phyloP scores from a whole-genome alignment of 2,329 filamentous ascomycete genomes.

The Myriosclerotinia duriaeana region DNA sequence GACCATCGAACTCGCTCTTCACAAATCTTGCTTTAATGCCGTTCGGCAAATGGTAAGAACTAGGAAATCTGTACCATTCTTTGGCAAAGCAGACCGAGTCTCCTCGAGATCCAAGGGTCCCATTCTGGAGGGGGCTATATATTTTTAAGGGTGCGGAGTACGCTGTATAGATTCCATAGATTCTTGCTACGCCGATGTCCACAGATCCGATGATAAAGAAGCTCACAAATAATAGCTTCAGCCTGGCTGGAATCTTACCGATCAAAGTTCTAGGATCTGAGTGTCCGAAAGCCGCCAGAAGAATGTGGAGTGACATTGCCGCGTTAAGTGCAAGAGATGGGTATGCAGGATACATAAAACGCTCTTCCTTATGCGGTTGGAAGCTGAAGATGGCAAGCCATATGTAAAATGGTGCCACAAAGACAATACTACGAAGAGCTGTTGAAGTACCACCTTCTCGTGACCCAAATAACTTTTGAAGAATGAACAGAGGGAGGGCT shows the following conservation, averaged over 20 bases:
- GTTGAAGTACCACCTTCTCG: slow-evolving; percentile 62
- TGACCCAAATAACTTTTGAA: slow-evolving; percentile 65
- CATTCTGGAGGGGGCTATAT: slow-evolving; percentile 62
- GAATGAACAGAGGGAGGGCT: slow-evolving; percentile 70
- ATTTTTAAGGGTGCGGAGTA: slow-evolving; percentile 79
- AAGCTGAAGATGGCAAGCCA: slow-evolving; percentile 90
- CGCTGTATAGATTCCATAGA: slow-evolving; percentile 72
- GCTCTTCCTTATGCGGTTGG: slow-evolving; percentile 95
- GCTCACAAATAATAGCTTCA: slow-evolving; percentile 69
- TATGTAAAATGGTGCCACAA: slow-evolving; percentile 84
- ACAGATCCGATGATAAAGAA: slow-evolving; percentile 62
- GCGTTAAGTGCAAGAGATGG: slow-evolving; percentile 88
- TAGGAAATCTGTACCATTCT: slow-evolving; percentile 98
- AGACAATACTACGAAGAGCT: slow-evolving; percentile 72
- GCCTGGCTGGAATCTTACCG: slow-evolving; percentile 68
- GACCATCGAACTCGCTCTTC: slow-evolving; percentile 82
- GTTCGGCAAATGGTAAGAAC: slow-evolving; percentile 85
- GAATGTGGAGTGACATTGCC: slow-evolving; percentile 77
- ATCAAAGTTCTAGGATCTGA: slow-evolving; percentile 64
- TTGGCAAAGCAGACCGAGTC: slow-evolving; percentile 87
- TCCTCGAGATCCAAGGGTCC: slow-evolving; percentile 55
- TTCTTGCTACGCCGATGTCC: slow-evolving; percentile 67
- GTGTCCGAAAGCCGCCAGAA: slow-evolving; percentile 73
- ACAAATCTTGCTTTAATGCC: slow-evolving; percentile 85
- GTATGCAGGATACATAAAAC: slow-evolving; percentile 98